phyloP scores from a whole-genome alignment of 768 basidiomycete genomes.

The Amanita phalloides region DNA sequence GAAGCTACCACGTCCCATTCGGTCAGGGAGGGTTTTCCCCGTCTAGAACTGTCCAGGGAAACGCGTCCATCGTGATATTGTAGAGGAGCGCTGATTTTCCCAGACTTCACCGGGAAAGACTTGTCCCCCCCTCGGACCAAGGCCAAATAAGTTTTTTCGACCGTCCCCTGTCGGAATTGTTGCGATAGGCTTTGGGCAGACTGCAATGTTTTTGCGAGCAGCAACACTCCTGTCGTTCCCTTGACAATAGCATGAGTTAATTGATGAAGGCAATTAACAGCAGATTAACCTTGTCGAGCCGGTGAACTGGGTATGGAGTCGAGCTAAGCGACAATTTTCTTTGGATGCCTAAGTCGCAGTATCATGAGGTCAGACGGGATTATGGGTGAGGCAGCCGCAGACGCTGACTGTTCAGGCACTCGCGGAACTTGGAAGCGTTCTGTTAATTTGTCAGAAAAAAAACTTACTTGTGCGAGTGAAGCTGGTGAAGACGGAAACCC shows the following conservation, averaged over 20 bases:
- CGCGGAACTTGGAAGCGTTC: background rate
- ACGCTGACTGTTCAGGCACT: constrained; percentile 3
- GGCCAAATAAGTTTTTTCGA: constrained; percentile 55
- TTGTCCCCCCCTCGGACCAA: constrained; percentile 43
- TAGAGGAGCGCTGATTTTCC: constrained; percentile 33
- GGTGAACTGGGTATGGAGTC: constrained; percentile 44
- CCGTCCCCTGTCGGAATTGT: constrained; percentile 38
- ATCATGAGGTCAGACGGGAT: background rate
- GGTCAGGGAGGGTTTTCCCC: constrained; percentile 28
- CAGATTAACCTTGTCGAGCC: constrained; percentile 50
- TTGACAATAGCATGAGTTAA: constrained; percentile 12
- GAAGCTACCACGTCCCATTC: constrained; percentile 51
- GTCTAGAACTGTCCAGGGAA: constrained; percentile 18
- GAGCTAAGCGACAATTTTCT: constrained; percentile 18
- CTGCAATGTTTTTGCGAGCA: constrained; percentile 36
- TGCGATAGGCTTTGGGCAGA: constrained; percentile 37
- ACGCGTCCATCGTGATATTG: constrained; percentile 37
- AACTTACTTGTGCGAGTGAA: background rate
- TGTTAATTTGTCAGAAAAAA: background rate
- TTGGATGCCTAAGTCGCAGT: constrained; percentile 13
- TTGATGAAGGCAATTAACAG: background rate
- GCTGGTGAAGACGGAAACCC: background rate
- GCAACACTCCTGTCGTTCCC: constrained; percentile 53
- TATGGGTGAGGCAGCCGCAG: background rate
- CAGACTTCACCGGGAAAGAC: constrained; percentile 27